These are phyloP conservation scores for Zasmidium angulare DNA, from an alignment of 2,329 filamentous ascomycete species.

Conservation along the genomic window DNA sequence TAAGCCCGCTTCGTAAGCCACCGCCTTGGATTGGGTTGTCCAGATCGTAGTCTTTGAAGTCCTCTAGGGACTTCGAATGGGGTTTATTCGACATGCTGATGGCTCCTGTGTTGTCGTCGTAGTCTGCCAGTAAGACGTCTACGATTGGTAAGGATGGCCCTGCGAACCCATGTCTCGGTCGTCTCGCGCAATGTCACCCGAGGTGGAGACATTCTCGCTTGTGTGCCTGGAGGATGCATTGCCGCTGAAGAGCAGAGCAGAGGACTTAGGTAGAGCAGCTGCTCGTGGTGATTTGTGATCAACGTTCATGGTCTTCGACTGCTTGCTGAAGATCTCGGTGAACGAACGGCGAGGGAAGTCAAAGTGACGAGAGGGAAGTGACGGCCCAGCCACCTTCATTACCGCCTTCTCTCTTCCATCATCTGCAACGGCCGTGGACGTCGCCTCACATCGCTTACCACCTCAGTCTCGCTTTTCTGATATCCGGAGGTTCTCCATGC, in stretches of 20 bases:
- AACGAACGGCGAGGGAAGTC: no score
- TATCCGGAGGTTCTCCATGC: no score
- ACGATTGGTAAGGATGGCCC: neutral
- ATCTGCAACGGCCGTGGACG: no score
- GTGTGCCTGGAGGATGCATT: neutral
- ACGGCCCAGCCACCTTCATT: neutral
- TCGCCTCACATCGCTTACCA: no score
- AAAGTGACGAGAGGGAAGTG: neutral
- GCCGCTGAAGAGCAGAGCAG: neutral
- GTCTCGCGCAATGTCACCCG: neutral
- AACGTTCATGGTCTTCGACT: no score
- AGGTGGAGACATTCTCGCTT: slow-evolving; percentile 2
- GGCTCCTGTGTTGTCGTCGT: neutral
- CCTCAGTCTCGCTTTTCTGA: no score
- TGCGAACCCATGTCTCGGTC: neutral
- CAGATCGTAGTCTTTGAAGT: slow-evolving; percentile 57
- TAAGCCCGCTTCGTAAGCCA: slow-evolving; percentile 64
- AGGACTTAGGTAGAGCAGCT: neutral
- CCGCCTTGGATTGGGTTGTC: slow-evolving; percentile 51
- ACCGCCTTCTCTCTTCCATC: neutral
- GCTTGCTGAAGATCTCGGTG: no score
- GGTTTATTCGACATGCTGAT: neutral
- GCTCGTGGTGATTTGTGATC: no score
- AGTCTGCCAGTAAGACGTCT: neutral
- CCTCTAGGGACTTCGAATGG: neutral